Base-by-base conservation (phyloP, 345 rosid genomes). In the Moricandia moricandioides region DNA sequence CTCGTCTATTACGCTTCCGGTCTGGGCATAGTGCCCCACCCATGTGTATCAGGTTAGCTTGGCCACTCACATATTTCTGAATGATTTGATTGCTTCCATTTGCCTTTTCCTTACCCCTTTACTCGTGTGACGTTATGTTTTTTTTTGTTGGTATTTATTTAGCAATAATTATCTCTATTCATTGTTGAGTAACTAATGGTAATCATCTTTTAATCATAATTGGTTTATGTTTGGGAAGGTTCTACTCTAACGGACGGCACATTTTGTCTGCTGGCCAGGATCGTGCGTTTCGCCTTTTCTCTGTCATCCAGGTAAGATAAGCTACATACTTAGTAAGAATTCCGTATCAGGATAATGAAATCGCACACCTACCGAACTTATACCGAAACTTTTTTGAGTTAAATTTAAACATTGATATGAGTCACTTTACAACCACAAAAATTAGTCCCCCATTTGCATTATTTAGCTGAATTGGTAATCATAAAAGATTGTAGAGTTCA, bases 11-110 rank as follows among this genome's bases (percentile, higher is more conserved):
- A 74, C 97, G 97, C 67, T 95, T 95, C 80, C 97, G 97, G 14
- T 89, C 92, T 81, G 99, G 99, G 75, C 97, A 95, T 55, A 90
- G 97, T 87, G 99, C 99, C 74, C 97, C 99, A 74, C 99, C 99
- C 31, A 83, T 82, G 63, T 95, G 97, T 83, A 87, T 95, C 86
- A 95, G 93, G 99, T 90, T 81, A 68, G n/a, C n/a, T 21, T 21
- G 24, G 49, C 31, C n/a, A n/a, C n/a, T n/a, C n/a, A n/a, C n/a
- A n/a, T n/a, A n/a, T n/a, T n/a, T n/a, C n/a, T n/a, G n/a, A n/a
- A n/a, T n/a, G n/a, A n/a, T 56, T 45, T 80, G 52, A 35, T 60
- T 61, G 31, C 30, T 54, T 54, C 45, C 40, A 49, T 57, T 40
- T 35, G 27, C 18, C 63, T 64, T 57, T 59, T 63, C 61, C 29